A percentile compares a stretch with the other conserved stretches of the same genome.
Evolutionary conservation across 257 asterid species (phyloP).

Genomic region (Scutellaria galericulata): DNA sequence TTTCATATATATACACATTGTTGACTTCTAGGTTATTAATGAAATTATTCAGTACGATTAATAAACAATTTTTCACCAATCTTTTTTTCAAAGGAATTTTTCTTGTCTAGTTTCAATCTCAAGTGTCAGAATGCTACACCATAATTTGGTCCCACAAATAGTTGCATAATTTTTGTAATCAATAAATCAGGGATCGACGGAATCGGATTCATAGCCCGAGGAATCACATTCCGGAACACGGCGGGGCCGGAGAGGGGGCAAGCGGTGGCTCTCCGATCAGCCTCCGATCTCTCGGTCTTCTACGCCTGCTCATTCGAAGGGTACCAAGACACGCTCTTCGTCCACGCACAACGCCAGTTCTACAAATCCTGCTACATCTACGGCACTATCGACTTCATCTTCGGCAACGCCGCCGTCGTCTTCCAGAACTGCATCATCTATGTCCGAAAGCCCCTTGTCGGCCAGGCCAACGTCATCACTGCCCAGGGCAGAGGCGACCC

Average conservation of each 20-base stretch:
- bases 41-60: conserved; percentile 3
- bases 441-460: conserved; percentile 70
- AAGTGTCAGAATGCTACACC: neutral
- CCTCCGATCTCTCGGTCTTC: conserved; percentile 90
- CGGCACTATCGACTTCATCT: conserved; percentile 87
- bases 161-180: too few relatives aligned
- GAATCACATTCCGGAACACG: conserved; percentile 82
- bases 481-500: conserved; percentile 94
- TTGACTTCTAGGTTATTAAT: conserved; percentile 30
- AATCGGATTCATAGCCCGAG: conserved; percentile 82
- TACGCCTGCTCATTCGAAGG: conserved; percentile 79
- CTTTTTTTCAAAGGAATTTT: too few relatives aligned
- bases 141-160: too few relatives aligned
- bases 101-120: too few relatives aligned
- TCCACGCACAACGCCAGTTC: conserved; percentile 92
- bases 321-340: conserved; percentile 89
- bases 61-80: too few relatives aligned
- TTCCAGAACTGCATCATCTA: conserved; percentile 77
- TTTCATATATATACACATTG: neutral
- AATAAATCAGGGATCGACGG: conserved; percentile 70
- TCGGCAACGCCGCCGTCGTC: conserved; percentile 89
- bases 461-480: conserved; percentile 77
- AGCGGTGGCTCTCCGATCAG: conserved; percentile 92
- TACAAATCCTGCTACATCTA: conserved; percentile 76
- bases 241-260: conserved; percentile 82